These are phyloP conservation scores for Lactarius evosmus DNA, from an alignment of 768 basidiomycete genomes.

Conservation along the genomic window DNA sequence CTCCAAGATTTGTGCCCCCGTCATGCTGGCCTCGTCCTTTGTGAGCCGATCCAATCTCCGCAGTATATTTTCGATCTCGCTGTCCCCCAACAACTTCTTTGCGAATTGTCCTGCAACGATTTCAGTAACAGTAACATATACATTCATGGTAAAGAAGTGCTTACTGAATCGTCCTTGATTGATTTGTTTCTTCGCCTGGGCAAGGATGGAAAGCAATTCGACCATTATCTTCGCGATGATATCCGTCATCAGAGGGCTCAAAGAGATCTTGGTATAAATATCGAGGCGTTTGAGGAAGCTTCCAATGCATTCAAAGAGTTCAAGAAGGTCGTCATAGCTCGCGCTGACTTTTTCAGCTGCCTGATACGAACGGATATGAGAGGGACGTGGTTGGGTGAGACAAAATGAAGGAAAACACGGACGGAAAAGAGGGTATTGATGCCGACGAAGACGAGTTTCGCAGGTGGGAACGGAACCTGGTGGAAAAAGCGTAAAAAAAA, in stretches of 20 bases:
- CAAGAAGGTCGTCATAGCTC: background rate
- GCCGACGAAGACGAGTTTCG: background rate
- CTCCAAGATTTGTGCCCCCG: background rate
- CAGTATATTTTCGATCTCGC: background rate
- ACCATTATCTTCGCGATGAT: background rate
- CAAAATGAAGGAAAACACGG: background rate
- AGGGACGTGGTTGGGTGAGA: background rate
- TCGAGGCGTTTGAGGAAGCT: background rate
- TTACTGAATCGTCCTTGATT: background rate
- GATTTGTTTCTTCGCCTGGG: background rate
- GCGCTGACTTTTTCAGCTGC: background rate
- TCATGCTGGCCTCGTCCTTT: background rate
- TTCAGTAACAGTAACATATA: slow-evolving; percentile 17
- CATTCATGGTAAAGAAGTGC: background rate
- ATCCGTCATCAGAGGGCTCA: background rate
- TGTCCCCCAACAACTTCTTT: slow-evolving; percentile 1
- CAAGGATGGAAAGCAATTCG: background rate
- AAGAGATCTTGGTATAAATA: background rate
- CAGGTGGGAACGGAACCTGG: background rate
- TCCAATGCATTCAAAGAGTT: background rate
- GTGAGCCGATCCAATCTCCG: background rate
- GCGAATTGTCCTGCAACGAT: background rate
- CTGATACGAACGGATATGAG: background rate
- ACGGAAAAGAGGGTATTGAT: too few species aligned
- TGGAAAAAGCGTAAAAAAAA: background rate